phyloP scores from a whole-genome alignment of 2,329 filamentous ascomycete species.

The Colletotrichum euphorbiae region DNA sequence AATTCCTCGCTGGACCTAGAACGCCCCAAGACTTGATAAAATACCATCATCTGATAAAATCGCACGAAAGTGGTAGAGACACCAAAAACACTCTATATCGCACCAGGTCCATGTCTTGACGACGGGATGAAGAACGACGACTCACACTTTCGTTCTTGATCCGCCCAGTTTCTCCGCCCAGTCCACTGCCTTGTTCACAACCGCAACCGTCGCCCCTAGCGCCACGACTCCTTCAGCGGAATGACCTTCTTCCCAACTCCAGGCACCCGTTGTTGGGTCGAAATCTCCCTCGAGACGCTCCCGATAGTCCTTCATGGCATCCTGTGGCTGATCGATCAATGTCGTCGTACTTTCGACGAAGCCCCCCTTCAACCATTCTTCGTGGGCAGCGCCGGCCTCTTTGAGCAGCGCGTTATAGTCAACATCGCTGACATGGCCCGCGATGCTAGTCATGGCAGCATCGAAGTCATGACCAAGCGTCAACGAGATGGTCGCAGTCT shows the following conservation, averaged over 20 bases:
- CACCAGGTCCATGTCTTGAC: no score
- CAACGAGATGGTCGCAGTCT: background rate
- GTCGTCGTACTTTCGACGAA: background rate
- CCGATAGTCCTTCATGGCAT: background rate
- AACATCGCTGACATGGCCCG: background rate
- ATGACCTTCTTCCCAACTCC: background rate
- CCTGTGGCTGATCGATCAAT: background rate
- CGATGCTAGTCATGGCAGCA: background rate
- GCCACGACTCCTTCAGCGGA: background rate
- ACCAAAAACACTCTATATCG: no score
- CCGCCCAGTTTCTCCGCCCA: no score
- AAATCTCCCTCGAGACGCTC: background rate
- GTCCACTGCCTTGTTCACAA: background rate
- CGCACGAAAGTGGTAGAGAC: no score
- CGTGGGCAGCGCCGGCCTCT: background rate
- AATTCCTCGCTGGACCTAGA: no score
- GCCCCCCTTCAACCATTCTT: background rate
- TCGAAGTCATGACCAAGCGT: conserved; percentile 1
- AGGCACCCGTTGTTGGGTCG: background rate
- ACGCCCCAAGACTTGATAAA: no score
- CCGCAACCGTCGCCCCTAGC: background rate
- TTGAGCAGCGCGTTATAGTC: background rate
- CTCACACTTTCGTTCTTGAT: no score
- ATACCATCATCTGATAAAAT: no score
- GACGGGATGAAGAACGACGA: no score